Evolutionary conservation across 768 basidiomycete genomes (phyloP).

Genomic region (Tulasnella sp.): DNA sequence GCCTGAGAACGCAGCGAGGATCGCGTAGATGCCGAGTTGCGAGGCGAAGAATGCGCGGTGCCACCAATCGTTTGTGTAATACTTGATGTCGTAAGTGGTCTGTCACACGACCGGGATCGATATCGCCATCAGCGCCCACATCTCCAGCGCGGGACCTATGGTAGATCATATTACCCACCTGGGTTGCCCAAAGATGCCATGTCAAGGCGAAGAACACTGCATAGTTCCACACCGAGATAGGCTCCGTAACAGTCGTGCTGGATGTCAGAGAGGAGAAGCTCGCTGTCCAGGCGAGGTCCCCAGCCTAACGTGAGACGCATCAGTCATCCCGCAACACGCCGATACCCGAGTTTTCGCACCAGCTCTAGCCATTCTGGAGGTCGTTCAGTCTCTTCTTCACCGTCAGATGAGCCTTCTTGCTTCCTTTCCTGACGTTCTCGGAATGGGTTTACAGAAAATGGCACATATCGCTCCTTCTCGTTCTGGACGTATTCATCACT

Average conservation of each 20-base stretch:
- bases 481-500: not conserved
- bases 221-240: slow-evolving; percentile 11
- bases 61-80: slow-evolving; percentile 25
- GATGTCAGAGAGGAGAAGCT: not conserved
- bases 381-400: not conserved
- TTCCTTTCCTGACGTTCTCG: not conserved
- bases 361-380: not conserved
- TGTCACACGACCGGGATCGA: not conserved
- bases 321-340: not conserved
- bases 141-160: not conserved
- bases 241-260: not conserved
- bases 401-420: not conserved
- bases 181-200: slow-evolving; percentile 11
- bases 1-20: not conserved
- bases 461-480: not conserved
- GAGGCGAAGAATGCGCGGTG: not conserved
- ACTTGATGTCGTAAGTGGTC: slow-evolving; percentile 20
- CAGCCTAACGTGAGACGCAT: not conserved
- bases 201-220: slow-evolving; percentile 12
- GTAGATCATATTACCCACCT: not conserved
- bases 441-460: not conserved
- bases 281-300: not conserved
- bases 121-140: not conserved
- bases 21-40: not conserved
- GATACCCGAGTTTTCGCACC: not conserved